Percentiles rank a stretch among this genome's conserved stretches.
phyloP scores from a whole-genome alignment of 2,329 filamentous ascomycete genomes.

The Macrophomina tecta region DNA sequence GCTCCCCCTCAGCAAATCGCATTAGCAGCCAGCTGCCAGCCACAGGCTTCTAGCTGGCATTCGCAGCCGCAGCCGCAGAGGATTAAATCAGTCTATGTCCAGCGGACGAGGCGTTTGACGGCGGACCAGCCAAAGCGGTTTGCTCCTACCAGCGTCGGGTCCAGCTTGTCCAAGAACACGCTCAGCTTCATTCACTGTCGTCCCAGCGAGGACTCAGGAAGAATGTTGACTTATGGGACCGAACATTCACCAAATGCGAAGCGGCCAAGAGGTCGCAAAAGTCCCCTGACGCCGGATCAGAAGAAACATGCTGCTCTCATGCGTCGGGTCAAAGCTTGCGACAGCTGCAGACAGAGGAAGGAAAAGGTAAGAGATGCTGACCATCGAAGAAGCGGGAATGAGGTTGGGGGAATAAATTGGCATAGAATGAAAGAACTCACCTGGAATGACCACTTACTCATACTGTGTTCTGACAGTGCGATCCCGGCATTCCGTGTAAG shows the following conservation, averaged over 20 bases:
- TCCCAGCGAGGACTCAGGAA: constrained; percentile 39
- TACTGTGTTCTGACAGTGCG: constrained; percentile 35
- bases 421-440: not conserved
- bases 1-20: not conserved
- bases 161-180: not conserved
- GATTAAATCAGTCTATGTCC: not conserved
- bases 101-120: not conserved
- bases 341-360: constrained; percentile 40
- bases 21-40: not conserved
- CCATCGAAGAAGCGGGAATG: not conserved
- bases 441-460: not conserved
- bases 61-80: not conserved
- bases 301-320: constrained; percentile 44
- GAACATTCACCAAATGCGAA: constrained; percentile 5
- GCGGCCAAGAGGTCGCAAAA: constrained; percentile 39
- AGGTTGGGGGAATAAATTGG: not conserved
- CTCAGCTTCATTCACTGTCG: constrained; percentile 42
- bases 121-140: not conserved
- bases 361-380: constrained; percentile 38
- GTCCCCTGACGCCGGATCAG: constrained; percentile 41
- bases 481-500: constrained; percentile 47
- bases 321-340: constrained; percentile 43
- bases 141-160: not conserved
- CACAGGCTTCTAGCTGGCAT: not conserved
- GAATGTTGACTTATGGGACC: constrained; percentile 36